phyloP scores from a whole-genome alignment of 768 basidiomycete genomes.

The Termitomyces sp. region DNA sequence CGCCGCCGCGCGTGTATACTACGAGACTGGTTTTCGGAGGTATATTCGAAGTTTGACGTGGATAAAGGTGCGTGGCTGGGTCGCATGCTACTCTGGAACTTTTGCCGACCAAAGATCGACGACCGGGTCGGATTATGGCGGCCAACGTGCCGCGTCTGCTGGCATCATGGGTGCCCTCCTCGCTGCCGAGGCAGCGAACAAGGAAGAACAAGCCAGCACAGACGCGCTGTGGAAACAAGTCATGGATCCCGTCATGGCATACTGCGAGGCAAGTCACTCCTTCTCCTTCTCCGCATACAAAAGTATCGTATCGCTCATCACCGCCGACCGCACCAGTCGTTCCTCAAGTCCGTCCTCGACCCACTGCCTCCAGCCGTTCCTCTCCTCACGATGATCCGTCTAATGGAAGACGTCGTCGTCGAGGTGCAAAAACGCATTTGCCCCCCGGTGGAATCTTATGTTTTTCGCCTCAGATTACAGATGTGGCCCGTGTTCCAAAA shows the following conservation, averaged over 20 bases:
- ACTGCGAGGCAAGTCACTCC: conserved; percentile 58
- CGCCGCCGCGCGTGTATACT: conserved; percentile 80
- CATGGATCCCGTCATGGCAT: conserved; percentile 86
- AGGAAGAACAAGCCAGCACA: conserved; percentile 54
- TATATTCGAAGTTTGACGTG: conserved; percentile 78
- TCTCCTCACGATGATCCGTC: conserved; percentile 85
- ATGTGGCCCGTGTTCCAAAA: conserved; percentile 96
- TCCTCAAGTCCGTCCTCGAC: conserved; percentile 62
- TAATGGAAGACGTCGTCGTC: conserved; percentile 74
- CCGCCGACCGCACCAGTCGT: conserved; percentile 38
- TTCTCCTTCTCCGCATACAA: neutral
- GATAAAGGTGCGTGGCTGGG: conserved; percentile 52
- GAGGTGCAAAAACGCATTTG: conserved; percentile 77
- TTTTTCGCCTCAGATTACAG: conserved; percentile 73
- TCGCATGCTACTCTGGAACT: conserved; percentile 3
- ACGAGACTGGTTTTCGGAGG: conserved; percentile 91
- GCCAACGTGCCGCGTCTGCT: conserved; percentile 23
- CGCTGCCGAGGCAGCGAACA: conserved; percentile 33
- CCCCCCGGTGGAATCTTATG: conserved; percentile 73
- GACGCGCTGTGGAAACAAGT: conserved; percentile 85
- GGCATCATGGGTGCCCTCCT: conserved; percentile 28
- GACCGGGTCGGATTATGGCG: conserved; percentile 47
- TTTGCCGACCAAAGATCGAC: conserved; percentile 37
- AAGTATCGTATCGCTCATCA: conserved; percentile 2
- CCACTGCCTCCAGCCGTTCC: conserved; percentile 70